A percentile compares a stretch with the other conserved stretches of the same genome.
phyloP scores from a whole-genome alignment of 805 yeast species.

The Ogataea pini region DNA sequence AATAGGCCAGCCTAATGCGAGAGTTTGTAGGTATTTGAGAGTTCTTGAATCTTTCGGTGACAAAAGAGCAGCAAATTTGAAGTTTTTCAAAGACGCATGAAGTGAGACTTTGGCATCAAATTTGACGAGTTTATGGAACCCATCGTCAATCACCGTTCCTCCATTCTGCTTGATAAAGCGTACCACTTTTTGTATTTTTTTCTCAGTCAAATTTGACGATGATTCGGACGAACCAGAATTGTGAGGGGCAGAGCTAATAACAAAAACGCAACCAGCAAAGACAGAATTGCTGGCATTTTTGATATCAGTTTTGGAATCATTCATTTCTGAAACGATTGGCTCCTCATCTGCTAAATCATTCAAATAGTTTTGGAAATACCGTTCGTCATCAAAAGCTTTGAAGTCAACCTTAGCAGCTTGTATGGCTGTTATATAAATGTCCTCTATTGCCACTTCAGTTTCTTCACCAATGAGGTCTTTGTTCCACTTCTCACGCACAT shows the following conservation, averaged over 20 bases:
- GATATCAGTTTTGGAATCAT: neutral
- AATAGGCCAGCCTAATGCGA: slow-evolving; percentile 87
- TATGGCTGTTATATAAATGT: slow-evolving; percentile 33
- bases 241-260: slow-evolving; percentile 32
- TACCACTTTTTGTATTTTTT: slow-evolving; percentile 35
- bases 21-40: slow-evolving; percentile 71
- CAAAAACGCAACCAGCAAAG: slow-evolving; percentile 41
- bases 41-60: slow-evolving; percentile 62
- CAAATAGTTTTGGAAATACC: slow-evolving; percentile 14
- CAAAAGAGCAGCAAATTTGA: slow-evolving; percentile 64
- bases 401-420: slow-evolving; percentile 35
- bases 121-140: slow-evolving; percentile 12
- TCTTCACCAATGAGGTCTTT: slow-evolving; percentile 22
- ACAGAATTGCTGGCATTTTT: neutral
- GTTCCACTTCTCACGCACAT: slow-evolving; percentile 34
- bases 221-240: slow-evolving; percentile 13
- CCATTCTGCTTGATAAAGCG: slow-evolving; percentile 44
- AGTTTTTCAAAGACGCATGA: slow-evolving; percentile 14
- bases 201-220: slow-evolving; percentile 11
- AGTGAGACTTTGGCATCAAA: neutral
- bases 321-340: neutral
- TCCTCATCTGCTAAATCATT: slow-evolving; percentile 8
- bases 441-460: slow-evolving; percentile 29
- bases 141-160: slow-evolving; percentile 38
- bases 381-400: slow-evolving; percentile 19